Conservation (phyloP, 2,329 filamentous ascomycete genomes). For the Fusarium mundagurra region DNA sequence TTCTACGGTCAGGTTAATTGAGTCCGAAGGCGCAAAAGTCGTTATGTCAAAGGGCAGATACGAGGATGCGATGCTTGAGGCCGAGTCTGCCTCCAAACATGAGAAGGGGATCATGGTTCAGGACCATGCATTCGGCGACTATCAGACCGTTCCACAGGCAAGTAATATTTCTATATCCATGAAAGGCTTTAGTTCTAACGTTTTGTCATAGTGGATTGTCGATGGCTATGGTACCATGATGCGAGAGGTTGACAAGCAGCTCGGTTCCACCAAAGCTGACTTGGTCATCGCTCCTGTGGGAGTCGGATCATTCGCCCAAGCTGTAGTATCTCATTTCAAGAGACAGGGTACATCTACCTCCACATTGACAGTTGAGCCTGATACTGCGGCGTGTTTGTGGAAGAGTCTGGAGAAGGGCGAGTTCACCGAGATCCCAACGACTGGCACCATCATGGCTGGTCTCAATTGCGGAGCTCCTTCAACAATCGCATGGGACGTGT, state of each 20-base stretch:
- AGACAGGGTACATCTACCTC: conserved; percentile 40
- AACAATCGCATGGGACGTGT: conserved; percentile 68
- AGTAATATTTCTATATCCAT: background rate
- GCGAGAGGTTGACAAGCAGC: conserved; percentile 71
- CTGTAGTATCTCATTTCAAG: conserved; percentile 74
- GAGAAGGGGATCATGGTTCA: conserved; percentile 67
- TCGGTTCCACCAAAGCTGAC: conserved; percentile 50
- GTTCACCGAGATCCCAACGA: conserved; percentile 61
- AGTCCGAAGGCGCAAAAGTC: conserved; percentile 70
- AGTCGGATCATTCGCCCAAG: conserved; percentile 77
- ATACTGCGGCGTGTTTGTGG: conserved; percentile 68
- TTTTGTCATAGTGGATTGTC: conserved; percentile 69
- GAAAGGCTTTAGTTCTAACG: background rate
- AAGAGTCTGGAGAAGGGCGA: conserved; percentile 61
- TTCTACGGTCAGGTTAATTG: conserved; percentile 64
- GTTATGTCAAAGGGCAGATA: conserved; percentile 67
- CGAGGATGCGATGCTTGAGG: conserved; percentile 67
- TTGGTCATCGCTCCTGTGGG: conserved; percentile 74
- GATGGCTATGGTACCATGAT: conserved; percentile 82
- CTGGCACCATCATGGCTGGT: conserved; percentile 76
- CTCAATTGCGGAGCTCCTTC: conserved; percentile 79
- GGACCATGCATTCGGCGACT: conserved; percentile 74
- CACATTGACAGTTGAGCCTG: conserved; percentile 76
- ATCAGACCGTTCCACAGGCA: conserved; percentile 69
- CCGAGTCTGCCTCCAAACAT: conserved; percentile 53